Conservation (phyloP, 768 basidiomycete genomes). For the Daedaleopsis nitida region DNA sequence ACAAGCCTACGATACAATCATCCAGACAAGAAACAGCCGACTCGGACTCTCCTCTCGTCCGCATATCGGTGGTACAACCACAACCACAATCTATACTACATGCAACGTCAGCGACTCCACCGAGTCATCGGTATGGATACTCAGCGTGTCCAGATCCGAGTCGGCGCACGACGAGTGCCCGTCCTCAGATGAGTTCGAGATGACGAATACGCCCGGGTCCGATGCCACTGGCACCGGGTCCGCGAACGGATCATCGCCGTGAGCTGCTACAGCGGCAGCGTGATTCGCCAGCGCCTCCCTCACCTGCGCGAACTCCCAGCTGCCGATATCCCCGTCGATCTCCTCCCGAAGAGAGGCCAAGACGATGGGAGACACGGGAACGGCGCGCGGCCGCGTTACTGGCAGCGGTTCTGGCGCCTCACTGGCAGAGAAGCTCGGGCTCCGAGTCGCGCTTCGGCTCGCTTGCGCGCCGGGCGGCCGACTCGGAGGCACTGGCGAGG, state of each 20-base stretch:
- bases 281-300: not conserved
- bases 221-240: too few relatives aligned
- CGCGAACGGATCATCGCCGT: too few relatives aligned
- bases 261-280: not conserved
- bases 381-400: not conserved
- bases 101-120: not conserved
- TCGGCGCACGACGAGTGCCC: not conserved
- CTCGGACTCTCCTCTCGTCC: too few relatives aligned
- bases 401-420: not conserved
- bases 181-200: not conserved
- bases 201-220: not conserved
- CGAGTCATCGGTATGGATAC: not conserved
- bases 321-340: not conserved
- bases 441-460: not conserved
- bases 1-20: not conserved
- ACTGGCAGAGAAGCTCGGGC: not conserved
- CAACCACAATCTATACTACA: not conserved
- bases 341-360: not conserved
- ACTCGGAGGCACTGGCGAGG: not conserved
- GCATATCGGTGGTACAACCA: not conserved
- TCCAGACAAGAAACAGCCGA: not conserved
- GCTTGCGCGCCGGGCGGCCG: not conserved
- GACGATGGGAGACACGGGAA: slow-evolving; percentile 1
- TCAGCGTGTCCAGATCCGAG: not conserved
- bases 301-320: not conserved